Base-by-base conservation (phyloP, 2,329 filamentous ascomycete species). In the Chrysosporium queenslandicum region DNA sequence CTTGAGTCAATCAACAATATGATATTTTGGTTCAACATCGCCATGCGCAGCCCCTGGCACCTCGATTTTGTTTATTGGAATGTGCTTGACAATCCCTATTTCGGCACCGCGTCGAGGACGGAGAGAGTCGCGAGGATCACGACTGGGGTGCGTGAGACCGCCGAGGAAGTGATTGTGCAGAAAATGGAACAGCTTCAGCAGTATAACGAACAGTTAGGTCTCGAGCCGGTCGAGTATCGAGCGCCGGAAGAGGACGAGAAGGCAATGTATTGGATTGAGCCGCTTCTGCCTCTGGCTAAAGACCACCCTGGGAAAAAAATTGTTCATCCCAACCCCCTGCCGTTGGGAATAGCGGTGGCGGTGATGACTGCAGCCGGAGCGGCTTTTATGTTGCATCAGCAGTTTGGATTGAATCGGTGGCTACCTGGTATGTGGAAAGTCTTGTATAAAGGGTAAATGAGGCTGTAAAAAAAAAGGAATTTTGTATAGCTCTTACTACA, bases 1-100 rank as follows among this genome's bases (percentile, higher is more conserved):
- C 51, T 34, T 9, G 3, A 27, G 6, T 42, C 51, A 14, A 23
- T 53, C 30, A 25, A 43, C 12, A 27, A 53, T 16, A 23, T 14
- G 20, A 43, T 18, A 36, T 11, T 53, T 16, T 53, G 51, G 51
- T 53, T 53, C 16, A 46, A 53, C 21, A 14, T 32, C 37, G 51
- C 51, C 14, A 41, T 42, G 3, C 36, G 18, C 14, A 23, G 27
- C 7, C 16, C 12, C 14, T 53, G 34, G 36, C 34, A 39, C n/a
- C 12, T 37, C 12, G 43, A 53, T 27, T 21, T 7, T 16, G 18
- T 53, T 30, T 49, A 49, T 12, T 53, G 25, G 43, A 36, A 41
- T 20, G 5, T 48, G 8, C 43, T 49, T 14, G 51, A 49, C 20
- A 43, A 41, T 12, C 30, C 36, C 29, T 18, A 34, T 11, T 53